A percentile compares a stretch with the other conserved stretches of the same genome.
phyloP scores from a whole-genome alignment of 2,329 filamentous ascomycete genomes.

The Cladophialophora exuberans region DNA sequence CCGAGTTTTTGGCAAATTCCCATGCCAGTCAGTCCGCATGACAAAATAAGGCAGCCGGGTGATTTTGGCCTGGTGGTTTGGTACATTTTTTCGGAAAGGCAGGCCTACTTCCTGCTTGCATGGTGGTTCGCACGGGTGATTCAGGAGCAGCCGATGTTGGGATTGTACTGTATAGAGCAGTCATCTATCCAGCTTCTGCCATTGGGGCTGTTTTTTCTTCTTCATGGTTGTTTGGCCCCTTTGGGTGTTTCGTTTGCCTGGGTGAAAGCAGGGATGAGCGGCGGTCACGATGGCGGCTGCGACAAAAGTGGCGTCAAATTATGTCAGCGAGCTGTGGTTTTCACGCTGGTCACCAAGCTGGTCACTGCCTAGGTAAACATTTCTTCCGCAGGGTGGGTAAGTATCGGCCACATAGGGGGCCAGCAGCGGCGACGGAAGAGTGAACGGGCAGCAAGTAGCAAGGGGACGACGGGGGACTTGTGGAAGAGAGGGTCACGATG shows the following conservation, averaged over 20 bases:
- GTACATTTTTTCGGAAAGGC: constrained; percentile 5
- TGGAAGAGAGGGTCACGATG: no score
- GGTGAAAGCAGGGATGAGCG: constrained; percentile 2
- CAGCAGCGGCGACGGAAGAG: not conserved
- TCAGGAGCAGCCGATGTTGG: not conserved
- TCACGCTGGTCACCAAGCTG: no score
- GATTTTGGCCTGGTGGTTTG: constrained; percentile 23
- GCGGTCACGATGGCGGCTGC: constrained; percentile 9
- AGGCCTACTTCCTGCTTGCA: constrained; percentile 1
- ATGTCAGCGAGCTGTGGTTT: constrained; percentile 21
- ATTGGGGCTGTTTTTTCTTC: constrained; percentile 11
- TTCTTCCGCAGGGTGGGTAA: no score
- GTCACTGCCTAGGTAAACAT: constrained; percentile 1
- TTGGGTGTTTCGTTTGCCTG: constrained; percentile 24
- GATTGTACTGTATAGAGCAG: not conserved
- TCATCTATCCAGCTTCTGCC: not conserved
- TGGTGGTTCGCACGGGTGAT: not conserved
- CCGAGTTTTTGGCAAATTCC: constrained; percentile 12
- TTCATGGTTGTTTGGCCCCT: not conserved
- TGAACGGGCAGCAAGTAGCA: not conserved
- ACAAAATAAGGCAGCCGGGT: constrained; percentile 24
- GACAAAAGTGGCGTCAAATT: constrained; percentile 18
- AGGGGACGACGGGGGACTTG: not conserved
- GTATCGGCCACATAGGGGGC: no score
- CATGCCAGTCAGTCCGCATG: constrained; percentile 23